These are phyloP conservation scores for Helotiales sp. DNA, from an alignment of 2,329 filamentous ascomycete species.

Conservation along the genomic window DNA sequence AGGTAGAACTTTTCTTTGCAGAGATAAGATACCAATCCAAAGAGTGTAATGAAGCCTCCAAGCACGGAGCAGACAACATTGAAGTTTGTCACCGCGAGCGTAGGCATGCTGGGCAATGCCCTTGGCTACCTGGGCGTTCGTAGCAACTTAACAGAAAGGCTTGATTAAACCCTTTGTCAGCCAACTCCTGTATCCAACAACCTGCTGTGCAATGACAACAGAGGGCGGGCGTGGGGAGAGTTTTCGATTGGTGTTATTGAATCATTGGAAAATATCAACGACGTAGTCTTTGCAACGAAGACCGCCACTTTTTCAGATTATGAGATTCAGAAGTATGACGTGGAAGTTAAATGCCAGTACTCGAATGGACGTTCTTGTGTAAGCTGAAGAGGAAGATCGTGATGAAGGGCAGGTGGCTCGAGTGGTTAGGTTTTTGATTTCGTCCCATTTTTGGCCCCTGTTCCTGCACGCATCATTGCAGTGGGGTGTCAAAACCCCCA, in stretches of 20 bases:
- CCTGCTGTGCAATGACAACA: constrained; percentile 35
- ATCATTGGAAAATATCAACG: constrained; percentile 35
- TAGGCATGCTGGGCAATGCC: constrained; percentile 39
- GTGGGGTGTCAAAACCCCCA: background rate
- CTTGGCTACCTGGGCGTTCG: background rate
- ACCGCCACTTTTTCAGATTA: constrained; percentile 19
- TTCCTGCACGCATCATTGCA: background rate
- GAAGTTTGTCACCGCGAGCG: constrained; percentile 50
- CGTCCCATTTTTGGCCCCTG: background rate
- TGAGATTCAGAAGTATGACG: background rate
- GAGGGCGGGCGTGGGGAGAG: constrained; percentile 32
- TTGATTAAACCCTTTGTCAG: too few species aligned
- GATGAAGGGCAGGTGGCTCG: background rate
- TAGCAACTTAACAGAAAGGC: too few species aligned
- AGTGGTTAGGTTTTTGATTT: background rate
- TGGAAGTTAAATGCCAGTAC: background rate
- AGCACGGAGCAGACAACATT: constrained; percentile 64
- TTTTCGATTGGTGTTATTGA: constrained; percentile 43
- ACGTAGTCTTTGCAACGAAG: background rate
- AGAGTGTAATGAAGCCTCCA: constrained; percentile 87
- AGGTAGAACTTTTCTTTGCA: constrained; percentile 89
- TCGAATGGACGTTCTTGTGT: background rate
- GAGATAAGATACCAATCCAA: constrained; percentile 85
- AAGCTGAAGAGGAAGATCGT: background rate
- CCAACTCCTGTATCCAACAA: constrained; percentile 43